Evolutionary conservation across 371 early-diverging fungal species (phyloP), one percentile per base, ranked within the genome.

Genomic region (Mucor circinelloides): DNA sequence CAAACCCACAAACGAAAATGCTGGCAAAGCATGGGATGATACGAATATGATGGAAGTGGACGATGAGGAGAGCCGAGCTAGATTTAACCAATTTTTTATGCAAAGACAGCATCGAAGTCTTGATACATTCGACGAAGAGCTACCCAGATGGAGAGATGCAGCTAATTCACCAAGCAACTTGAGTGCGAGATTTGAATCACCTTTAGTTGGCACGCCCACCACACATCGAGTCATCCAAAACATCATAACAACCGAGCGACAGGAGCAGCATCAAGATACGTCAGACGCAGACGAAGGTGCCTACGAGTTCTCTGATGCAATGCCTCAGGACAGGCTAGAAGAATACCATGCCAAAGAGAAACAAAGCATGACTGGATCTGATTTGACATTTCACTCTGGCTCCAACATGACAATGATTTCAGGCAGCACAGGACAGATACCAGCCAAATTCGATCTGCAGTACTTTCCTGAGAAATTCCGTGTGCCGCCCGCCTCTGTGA

Each of bases 401-500:
- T 52, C 66, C 15, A 71, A 63, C 19, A 69, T 68, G 13, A 71
- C 71, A 13, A 73, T 67, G 75, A 54, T 71, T 1, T 42, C 48
- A 2, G 75, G 75, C 27, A 38, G 48, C 10, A 58, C 66, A 13
- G 69, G 71, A 2, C 60, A 66, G 15, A 67, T 75, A 25, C 79
- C 79, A 21, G 67, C 66, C 13, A 57, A 57, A n/a, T 80, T 80
- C 61, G 69, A 69, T 54, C 64, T 78, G 19, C 57, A 71, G 3
- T 72, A 76, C 50, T 81, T 81, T 46, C 65, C 79, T 48, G 60
- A 58, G n/a, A 28, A 67, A 10, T 82, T 77, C 64, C 68, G 67
- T 32, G 60, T 38, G 9, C 80, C 82, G 17, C 82, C 82, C 8
- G 74, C 64, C 23, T 82, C 82, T 6, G 71, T 68, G 1, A 69